Base-by-base conservation (phyloP, 805 yeast genomes). In the Sugiyamaella valdiviana region DNA sequence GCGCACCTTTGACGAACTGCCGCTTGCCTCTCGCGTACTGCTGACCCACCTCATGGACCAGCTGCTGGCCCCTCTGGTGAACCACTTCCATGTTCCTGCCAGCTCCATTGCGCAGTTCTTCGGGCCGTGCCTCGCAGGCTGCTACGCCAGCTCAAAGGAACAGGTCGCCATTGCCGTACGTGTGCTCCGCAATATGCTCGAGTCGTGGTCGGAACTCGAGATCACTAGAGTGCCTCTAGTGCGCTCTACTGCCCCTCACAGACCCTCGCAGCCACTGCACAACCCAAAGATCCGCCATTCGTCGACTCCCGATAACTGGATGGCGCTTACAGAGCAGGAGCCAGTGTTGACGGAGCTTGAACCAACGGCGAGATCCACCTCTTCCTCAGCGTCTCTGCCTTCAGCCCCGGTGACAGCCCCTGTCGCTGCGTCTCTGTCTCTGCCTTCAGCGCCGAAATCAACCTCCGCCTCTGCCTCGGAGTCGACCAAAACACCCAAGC, bases 171-270 rank as follows among this genome's bases (percentile, higher is more conserved):
- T 82, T 15, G 79, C 82, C 1, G 69, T 72, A 20, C 66, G 85
- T 42, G 78, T 76, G 49, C 64, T 80, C 17, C 74, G 72, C 47
- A 79, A 77, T 51, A 54, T 82, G 5, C 57, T 83, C 36, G 77
- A 71, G 29, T 60, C 70, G 55, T 83, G 84, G 81, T 62, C 58
- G 2, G 53, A 55, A 3, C 32, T 26, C 14, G 32, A 26, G 9
- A n/a, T 26, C 3, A n/a, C 2, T 2, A 12, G 7, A 12, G 14
- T 26, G 9, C 32, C 32, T n/a, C n/a, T 10, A n/a, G n/a, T 10
- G 32, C 9, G 14, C 32, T n/a, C n/a, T 6, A 10, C 32, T 7
- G 10, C 32, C 3, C 9, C n/a, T 26, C 10, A 7, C 32, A 6
- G n/a, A 10, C 3, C 10, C 32, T n/a, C 32, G 14, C 5, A 3